A percentile compares a stretch with the other conserved stretches of the same genome.
Evolutionary conservation across 306 rosid genomes (phyloP).

Genomic region (Trifolium dubium): DNA sequence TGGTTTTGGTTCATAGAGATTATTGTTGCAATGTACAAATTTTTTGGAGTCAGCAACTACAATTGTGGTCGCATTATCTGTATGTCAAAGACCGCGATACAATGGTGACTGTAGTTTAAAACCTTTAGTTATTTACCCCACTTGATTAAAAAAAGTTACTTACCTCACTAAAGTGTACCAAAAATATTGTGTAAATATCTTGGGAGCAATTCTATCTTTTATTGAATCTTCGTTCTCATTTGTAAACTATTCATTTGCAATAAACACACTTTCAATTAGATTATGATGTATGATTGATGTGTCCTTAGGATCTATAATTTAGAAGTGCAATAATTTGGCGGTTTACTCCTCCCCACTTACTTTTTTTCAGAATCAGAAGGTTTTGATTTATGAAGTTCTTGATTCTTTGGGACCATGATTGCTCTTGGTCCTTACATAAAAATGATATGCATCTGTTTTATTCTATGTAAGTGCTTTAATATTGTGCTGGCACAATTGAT

Average conservation of each 20-base stretch:
- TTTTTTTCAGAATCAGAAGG: conserved; percentile 19
- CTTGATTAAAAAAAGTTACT: conserved; percentile 9
- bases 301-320: conserved; percentile 14
- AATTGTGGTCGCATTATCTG: neutral
- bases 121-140: neutral
- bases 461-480: conserved; percentile 14
- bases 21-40: neutral
- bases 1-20: neutral
- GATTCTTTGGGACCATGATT: neutral
- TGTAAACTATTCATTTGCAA: neutral
- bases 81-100: neutral
- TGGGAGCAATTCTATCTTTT: neutral
- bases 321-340: conserved; percentile 11
- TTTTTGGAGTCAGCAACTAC: neutral
- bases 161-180: conserved; percentile 23
- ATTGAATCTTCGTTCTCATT: conserved; percentile 19
- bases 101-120: neutral
- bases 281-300: neutral
- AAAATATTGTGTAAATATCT: conserved; percentile 3
- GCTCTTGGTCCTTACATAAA: conserved; percentile 17
- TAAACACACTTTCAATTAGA: no score
- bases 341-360: neutral
- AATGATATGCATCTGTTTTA: neutral
- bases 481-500: neutral
- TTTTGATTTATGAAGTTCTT: conserved; percentile 8